Conservation (phyloP, 108 stramenopile genomes). For the Fragilaria crotonensis region DNA sequence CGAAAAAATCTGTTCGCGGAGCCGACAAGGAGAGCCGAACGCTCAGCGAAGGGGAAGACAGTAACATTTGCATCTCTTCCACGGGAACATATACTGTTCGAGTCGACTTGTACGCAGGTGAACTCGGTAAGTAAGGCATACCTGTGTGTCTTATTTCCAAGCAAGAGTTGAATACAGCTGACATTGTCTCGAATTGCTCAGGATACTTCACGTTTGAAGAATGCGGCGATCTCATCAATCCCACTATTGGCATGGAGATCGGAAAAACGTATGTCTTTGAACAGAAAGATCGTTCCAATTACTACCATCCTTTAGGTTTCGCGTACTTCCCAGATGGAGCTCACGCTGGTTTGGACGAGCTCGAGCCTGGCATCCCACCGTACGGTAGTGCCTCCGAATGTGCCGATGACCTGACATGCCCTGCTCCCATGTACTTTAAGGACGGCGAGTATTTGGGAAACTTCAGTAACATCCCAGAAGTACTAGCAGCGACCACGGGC, state of each 20-base stretch:
- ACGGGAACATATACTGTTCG: slow-evolving; percentile 14
- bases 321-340: slow-evolving; percentile 86
- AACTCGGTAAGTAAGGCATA: slow-evolving; percentile 15
- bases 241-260: slow-evolving; percentile 66
- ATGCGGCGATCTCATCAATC: slow-evolving; percentile 62
- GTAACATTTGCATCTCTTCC: slow-evolving; percentile 7
- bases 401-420: slow-evolving; percentile 33
- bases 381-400: slow-evolving; percentile 22
- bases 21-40: not conserved
- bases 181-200: slow-evolving; percentile 31
- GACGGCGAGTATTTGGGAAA: slow-evolving; percentile 44
- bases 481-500: slow-evolving; percentile 1
- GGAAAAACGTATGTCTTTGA: slow-evolving; percentile 71
- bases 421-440: slow-evolving; percentile 78
- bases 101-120: slow-evolving; percentile 19
- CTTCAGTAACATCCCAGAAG: slow-evolving; percentile 35
- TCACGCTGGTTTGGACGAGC: slow-evolving; percentile 67
- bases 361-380: slow-evolving; percentile 59
- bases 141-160: not conserved
- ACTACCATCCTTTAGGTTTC: slow-evolving; percentile 84
- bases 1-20: not conserved
- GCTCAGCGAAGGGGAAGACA: not conserved
- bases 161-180: slow-evolving; percentile 3
- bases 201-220: slow-evolving; percentile 81
- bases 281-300: slow-evolving; percentile 36